phyloP scores from a whole-genome alignment of 441 rosid genomes.

The Francoa sonchifolia region DNA sequence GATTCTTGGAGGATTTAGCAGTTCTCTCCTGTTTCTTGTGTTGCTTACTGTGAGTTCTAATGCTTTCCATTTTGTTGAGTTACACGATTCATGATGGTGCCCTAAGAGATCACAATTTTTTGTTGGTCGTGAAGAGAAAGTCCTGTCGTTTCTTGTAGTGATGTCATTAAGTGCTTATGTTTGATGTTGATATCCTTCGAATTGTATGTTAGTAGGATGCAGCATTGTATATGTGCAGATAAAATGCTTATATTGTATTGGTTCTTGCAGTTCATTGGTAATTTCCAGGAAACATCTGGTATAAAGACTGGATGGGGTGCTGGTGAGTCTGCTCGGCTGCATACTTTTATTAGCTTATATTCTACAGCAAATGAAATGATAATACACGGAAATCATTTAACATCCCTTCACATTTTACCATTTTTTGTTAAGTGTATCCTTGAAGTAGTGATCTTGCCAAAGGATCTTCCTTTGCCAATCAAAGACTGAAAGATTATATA shows the following conservation, averaged over 20 bases:
- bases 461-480: background rate
- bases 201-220: no score
- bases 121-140: background rate
- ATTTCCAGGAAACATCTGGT: conserved; percentile 67
- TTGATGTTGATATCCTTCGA: no score
- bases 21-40: conserved; percentile 68
- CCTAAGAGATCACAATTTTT: background rate
- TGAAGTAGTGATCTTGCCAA: no score
- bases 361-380: no score
- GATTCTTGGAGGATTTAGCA: conserved; percentile 71
- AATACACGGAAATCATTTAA: no score
- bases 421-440: no score
- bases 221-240: no score
- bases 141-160: no score
- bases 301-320: conserved; percentile 79
- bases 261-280: conserved; percentile 65
- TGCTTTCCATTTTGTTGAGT: background rate
- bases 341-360: background rate
- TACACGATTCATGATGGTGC: no score
- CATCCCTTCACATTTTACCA: no score
- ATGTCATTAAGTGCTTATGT: no score
- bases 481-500: background rate
- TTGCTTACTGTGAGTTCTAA: conserved; percentile 43
- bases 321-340: conserved; percentile 25
- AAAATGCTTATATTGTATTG: no score